Base-by-base conservation (phyloP, 2,329 filamentous ascomycete species). In the Penicillium expansum region DNA sequence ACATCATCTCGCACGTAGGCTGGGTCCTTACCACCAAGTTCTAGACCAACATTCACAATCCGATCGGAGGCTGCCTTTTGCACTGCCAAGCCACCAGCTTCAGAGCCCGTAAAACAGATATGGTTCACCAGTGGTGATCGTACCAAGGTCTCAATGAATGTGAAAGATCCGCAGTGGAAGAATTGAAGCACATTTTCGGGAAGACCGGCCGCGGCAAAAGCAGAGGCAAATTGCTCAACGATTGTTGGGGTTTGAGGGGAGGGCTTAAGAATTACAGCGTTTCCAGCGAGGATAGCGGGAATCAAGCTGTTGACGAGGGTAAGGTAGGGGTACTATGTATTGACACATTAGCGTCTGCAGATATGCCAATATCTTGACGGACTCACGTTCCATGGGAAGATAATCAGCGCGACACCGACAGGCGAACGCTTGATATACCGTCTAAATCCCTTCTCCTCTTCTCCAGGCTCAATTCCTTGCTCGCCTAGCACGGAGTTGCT, bases 321-420 rank as follows among this genome's bases (percentile, higher is more conserved):
- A 48, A 97, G 81, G 74, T 97, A 97, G 24, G 93, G 93, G 71
- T 97, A 97, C 91, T 96, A 52, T n/a, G 27, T n/a, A 48, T n/a
- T 37, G 20, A 22, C 24, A 10, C 20, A 10, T 52, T 27, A 56
- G 42, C 5, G 20, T 14, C 39, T 56, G 24, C 5, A 37, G 11
- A 18, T 24, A 27, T 10, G 48, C 14, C 16, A 13, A 38, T n/a
- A 24, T 39, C 11, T 18, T 24, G 8, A 27, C n/a, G 24, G 4
- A 82, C 91, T 77, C 77, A 94, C 92, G 77, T 97, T 97, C 93
- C 93, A 97, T 0, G 93, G 89, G 76, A 97, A 97, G 59, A 97
- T 85, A 63, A 97, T 83, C 57, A 97, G 82, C 16, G 94, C 89
- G 11, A 92, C 91, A 0, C 93, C 93, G 51, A 97, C 84, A 0